Conservation (phyloP, 208 protist species). For the Crithidia mellificae region DNA sequence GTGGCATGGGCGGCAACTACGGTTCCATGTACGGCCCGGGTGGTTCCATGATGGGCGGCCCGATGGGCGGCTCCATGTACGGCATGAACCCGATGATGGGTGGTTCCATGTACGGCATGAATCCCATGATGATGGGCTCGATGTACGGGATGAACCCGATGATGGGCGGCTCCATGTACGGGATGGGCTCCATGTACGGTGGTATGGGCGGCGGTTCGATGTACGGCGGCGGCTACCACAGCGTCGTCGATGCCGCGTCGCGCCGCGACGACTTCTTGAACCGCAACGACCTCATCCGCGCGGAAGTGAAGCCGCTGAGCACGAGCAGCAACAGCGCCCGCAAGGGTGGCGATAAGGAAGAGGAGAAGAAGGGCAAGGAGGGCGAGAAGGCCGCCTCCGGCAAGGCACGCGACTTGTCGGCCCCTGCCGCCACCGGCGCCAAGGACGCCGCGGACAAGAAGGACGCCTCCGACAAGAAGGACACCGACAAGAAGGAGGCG, state of each 20-base stretch:
- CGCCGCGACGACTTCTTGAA: slow-evolving; percentile 66
- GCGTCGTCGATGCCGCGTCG: slow-evolving; percentile 60
- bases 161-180: slow-evolving; percentile 39
- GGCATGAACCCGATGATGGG: slow-evolving; percentile 32
- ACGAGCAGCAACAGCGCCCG: slow-evolving; percentile 10
- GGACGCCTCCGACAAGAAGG: slow-evolving; percentile 1
- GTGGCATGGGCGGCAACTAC: slow-evolving; percentile 17
- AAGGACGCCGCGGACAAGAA: slow-evolving; percentile 14
- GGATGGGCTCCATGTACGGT: slow-evolving; percentile 58
- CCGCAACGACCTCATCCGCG: slow-evolving; percentile 63
- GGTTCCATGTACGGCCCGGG: slow-evolving; percentile 6
- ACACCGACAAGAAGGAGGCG: slow-evolving; percentile 2
- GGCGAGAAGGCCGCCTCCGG: slow-evolving; percentile 11
- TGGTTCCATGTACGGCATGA: slow-evolving; percentile 37
- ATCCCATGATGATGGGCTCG: slow-evolving; percentile 32
- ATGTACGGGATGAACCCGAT: slow-evolving; percentile 42
- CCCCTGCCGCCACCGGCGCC: not conserved
- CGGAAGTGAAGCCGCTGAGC: slow-evolving; percentile 50
- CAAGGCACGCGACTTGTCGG: slow-evolving; percentile 8
- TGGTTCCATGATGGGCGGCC: not conserved
- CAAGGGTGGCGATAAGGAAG: slow-evolving; percentile 20
- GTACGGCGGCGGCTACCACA: slow-evolving; percentile 48
- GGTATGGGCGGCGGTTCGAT: slow-evolving; percentile 27
- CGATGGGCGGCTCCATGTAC: slow-evolving; percentile 17
- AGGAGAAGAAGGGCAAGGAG: slow-evolving; percentile 1